Conservation (phyloP, 106 monocot genomes). For the Dioscorea alata region DNA sequence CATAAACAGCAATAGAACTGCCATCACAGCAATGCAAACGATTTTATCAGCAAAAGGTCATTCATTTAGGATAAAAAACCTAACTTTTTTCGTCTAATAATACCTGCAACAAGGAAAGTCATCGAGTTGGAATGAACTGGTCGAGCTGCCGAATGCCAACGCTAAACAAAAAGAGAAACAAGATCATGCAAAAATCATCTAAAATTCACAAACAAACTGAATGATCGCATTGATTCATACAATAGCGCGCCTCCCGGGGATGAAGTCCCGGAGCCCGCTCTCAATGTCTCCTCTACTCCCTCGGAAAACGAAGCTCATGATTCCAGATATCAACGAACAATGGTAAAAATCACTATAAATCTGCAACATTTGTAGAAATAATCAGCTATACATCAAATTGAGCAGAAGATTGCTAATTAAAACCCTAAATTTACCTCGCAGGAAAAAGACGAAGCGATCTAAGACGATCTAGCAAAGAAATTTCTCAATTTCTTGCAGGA, state of each 20-base stretch:
- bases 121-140: conserved; percentile 34
- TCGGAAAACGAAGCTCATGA: conserved; percentile 44
- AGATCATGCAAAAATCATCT: not conserved
- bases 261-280: conserved; percentile 24
- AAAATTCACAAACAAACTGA: not conserved
- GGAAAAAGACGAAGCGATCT: too few relatives aligned
- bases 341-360: too few relatives aligned
- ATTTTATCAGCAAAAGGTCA: not conserved
- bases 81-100: not conserved
- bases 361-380: too few relatives aligned
- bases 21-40: not conserved
- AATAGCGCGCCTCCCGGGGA: conserved; percentile 36
- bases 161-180: conserved; percentile 8
- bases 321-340: not conserved
- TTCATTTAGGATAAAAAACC: not conserved
- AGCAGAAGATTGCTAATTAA: too few relatives aligned
- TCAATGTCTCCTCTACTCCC: conserved; percentile 32
- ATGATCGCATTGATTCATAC: conserved; percentile 8
- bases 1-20: conserved; percentile 53
- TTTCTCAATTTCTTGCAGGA: too few relatives aligned
- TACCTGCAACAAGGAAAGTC: conserved; percentile 44
- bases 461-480: too few relatives aligned
- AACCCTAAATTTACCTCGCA: too few relatives aligned
- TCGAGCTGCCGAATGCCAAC: conserved; percentile 22
- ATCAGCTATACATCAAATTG: too few relatives aligned